phyloP scores from a whole-genome alignment of 257 asterid species.

The Phtheirospermum japonicum region DNA sequence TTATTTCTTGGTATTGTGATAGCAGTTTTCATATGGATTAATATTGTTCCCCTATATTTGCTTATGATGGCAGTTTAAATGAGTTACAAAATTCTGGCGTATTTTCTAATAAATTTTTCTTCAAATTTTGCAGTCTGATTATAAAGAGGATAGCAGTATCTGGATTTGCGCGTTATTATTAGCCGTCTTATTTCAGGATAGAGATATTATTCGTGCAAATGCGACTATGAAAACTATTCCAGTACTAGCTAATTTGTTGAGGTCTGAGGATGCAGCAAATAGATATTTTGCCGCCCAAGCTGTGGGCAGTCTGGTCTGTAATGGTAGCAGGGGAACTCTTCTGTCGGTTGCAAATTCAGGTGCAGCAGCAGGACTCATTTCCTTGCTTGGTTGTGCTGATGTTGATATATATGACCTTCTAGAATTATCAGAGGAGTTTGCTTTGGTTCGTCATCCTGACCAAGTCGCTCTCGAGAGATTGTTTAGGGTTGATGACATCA shows the following conservation, averaged over 20 bases:
- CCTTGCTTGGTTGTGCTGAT: constrained; percentile 93
- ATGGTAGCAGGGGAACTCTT: constrained; percentile 99
- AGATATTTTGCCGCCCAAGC: constrained; percentile 98
- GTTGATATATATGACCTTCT: constrained; percentile 74
- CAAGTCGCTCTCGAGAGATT: constrained; percentile 93
- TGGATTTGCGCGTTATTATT: constrained; percentile 82
- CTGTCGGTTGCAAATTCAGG: constrained; percentile 98
- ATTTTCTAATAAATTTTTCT: constrained; percentile 10
- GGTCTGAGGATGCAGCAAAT: constrained; percentile 83
- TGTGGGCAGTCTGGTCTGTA: constrained; percentile 90
- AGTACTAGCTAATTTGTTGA: constrained; percentile 71
- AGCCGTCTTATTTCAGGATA: constrained; percentile 77
- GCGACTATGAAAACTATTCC: constrained; percentile 90
- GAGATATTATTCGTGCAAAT: constrained; percentile 81
- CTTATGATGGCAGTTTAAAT: constrained; percentile 19
- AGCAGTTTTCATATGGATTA: not conserved
- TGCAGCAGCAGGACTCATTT: constrained; percentile 83
- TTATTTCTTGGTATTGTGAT: constrained; percentile 20
- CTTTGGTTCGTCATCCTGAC: constrained; percentile 80
- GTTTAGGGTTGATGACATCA: constrained; percentile 95
- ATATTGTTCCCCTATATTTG: not conserved
- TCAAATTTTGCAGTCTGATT: constrained; percentile 56
- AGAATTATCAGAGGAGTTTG: constrained; percentile 77
- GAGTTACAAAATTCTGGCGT: constrained; percentile 13
- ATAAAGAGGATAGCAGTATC: constrained; percentile 75